Conservation (phyloP, 768 basidiomycete genomes). For the Rubroboletus pulcherrimus region DNA sequence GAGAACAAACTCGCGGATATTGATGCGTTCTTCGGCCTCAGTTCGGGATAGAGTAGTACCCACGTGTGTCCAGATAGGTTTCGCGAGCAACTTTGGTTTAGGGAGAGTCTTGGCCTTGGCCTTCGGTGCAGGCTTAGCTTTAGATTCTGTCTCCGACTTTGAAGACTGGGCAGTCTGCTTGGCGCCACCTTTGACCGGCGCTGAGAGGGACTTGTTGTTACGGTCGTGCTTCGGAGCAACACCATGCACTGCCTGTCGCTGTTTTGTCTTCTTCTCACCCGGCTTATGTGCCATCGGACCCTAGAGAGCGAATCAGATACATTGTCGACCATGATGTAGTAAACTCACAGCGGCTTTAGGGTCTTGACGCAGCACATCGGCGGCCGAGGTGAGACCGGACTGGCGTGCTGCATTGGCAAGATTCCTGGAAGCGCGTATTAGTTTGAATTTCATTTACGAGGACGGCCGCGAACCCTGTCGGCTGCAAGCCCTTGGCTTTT, state of each 20-base stretch:
- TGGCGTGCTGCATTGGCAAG: slow-evolving; percentile 36
- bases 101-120: slow-evolving; percentile 24
- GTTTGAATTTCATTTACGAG: not conserved
- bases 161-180: slow-evolving; percentile 3
- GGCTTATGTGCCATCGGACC: slow-evolving; percentile 28
- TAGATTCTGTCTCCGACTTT: slow-evolving; percentile 14
- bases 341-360: slow-evolving; percentile 30
- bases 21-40: slow-evolving; percentile 57
- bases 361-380: slow-evolving; percentile 34
- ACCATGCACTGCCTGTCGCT: slow-evolving; percentile 4
- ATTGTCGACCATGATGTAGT: not conserved
- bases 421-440: slow-evolving; percentile 31
- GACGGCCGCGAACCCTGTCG: slow-evolving; percentile 48
- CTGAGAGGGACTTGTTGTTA: slow-evolving; percentile 10
- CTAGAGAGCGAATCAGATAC: slow-evolving; percentile 17
- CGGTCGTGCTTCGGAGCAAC: not conserved
- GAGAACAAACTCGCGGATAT: slow-evolving; percentile 71
- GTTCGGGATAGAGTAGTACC: slow-evolving; percentile 39
- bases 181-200: slow-evolving; percentile 8
- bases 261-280: slow-evolving; percentile 18
- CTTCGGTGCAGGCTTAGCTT: slow-evolving; percentile 18
- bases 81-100: slow-evolving; percentile 39
- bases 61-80: slow-evolving; percentile 52
- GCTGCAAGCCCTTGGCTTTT: slow-evolving; percentile 56
- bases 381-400: slow-evolving; percentile 36